Base-by-base conservation (phyloP, 768 basidiomycete species). In the Solioccasus polychromus region DNA sequence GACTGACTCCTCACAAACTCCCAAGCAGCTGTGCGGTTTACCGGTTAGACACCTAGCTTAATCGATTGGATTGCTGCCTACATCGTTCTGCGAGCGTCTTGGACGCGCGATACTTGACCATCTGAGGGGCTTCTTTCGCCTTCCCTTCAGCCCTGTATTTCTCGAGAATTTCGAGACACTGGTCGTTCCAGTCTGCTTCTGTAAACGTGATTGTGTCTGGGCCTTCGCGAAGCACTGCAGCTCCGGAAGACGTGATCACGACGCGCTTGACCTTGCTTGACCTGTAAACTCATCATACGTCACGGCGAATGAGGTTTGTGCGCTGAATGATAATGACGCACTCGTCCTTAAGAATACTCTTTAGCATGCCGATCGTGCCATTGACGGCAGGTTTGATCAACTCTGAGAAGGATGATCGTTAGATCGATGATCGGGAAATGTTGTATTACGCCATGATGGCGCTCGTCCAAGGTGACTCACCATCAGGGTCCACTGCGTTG, bases 1-100 rank as follows among this genome's bases (percentile, higher is more conserved):
- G 43, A n/a, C 29, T 68, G 44, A 8, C 15, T 34, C 19, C 68
- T 58, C 36, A 70, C 50, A 39, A 73, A 72, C 17, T 68, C 63
- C 79, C 80, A 82, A 7, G 79, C 79, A 11, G 75, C 74, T 71
- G 38, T 8, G 18, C 26, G 2, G 11, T 34, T 26, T 6, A 6
- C 15, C 2, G 2, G 34, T 52, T n/a, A 34, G n/a, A 36, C 2
- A 35, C 17, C 11, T 12, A 5, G n/a, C n/a, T n/a, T n/a, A n/a
- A n/a, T n/a, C n/a, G n/a, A n/a, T n/a, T n/a, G n/a, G n/a, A n/a
- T n/a, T 0, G 23, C 5, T 3, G 3, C 49, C 48, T 7, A 76
- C 80, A 72, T 64, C 68, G 71, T 63, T 90, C 88, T 0, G 84
- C 82, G 2, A 85, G 67, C 2, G 71, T 73, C 68, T 89, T 88